Conservation (phyloP, 495 filamentous ascomycete genomes). For the Penicillium robsamsonii region DNA sequence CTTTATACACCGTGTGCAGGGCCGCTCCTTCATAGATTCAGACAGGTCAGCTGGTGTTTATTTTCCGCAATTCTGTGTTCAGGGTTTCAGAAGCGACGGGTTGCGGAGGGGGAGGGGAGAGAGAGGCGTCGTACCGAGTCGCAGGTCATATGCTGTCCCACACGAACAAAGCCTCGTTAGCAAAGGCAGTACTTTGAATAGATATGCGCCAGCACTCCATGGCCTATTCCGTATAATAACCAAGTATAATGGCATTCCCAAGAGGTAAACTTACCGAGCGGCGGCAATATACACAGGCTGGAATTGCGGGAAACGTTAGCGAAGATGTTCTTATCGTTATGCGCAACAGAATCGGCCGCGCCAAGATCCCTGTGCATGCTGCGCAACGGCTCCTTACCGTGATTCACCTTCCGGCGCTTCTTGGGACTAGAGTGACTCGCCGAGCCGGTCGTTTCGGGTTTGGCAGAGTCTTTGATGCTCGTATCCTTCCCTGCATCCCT, state of each 20-base stretch:
- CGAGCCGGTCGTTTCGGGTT: constrained; percentile 36
- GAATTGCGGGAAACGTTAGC: constrained; percentile 32
- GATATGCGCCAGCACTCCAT: background rate
- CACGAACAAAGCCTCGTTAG: constrained; percentile 42
- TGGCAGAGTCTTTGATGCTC: constrained; percentile 38
- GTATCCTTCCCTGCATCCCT: constrained; percentile 28
- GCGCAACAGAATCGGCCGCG: constrained; percentile 30
- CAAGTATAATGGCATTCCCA: background rate
- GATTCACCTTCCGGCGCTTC: constrained; percentile 99
- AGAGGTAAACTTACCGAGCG: constrained; percentile 77
- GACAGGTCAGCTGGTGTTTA: constrained; percentile 30
- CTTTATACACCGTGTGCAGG: constrained; percentile 97
- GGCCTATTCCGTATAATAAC: constrained; percentile 6
- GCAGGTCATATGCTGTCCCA: constrained; percentile 96
- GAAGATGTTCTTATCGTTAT: constrained; percentile 28
- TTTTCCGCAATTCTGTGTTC: constrained; percentile 11
- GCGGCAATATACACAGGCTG: constrained; percentile 98
- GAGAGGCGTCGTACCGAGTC: constrained; percentile 80
- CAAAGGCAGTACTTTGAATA: constrained; percentile 17
- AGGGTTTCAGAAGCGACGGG: constrained; percentile 27
- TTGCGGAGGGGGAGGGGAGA: constrained; percentile 32
- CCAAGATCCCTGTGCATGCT: constrained; percentile 33
- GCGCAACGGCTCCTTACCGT: constrained; percentile 65
- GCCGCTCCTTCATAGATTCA: constrained; percentile 67
- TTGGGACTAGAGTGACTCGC: constrained; percentile 64